These are phyloP conservation scores for Ceriops decandra DNA, from an alignment of 345 rosid genomes.

Conservation along the genomic window DNA sequence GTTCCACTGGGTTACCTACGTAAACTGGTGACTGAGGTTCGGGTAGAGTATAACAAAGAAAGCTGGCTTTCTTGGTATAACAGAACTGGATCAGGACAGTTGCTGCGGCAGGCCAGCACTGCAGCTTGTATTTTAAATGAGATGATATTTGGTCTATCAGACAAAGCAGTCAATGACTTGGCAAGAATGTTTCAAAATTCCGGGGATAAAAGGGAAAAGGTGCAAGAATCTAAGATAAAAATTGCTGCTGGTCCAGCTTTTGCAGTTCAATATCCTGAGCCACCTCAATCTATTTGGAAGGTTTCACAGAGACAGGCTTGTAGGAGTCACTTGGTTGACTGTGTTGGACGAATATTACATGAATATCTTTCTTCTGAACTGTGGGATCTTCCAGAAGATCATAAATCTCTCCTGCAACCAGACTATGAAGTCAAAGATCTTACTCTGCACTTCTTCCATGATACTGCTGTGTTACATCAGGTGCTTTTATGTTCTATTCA, in stretches of 20 bases:
- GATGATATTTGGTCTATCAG: constrained; percentile 79
- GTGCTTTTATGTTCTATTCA: constrained; percentile 26
- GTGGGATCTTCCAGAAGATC: constrained; percentile 80
- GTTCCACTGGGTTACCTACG: constrained; percentile 64
- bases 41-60: constrained; percentile 57
- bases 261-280: constrained; percentile 7
- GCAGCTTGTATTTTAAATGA: constrained; percentile 84
- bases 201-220: constrained; percentile 24
- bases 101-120: constrained; percentile 75
- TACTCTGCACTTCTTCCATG: constrained; percentile 54
- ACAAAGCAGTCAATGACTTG: constrained; percentile 49
- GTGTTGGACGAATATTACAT: constrained; percentile 77
- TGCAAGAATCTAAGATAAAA: constrained; percentile 21
- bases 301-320: constrained; percentile 40
- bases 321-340: constrained; percentile 56
- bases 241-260: constrained; percentile 15
- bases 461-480: constrained; percentile 79
- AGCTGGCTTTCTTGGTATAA: constrained; percentile 81
- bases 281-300: constrained; percentile 47
- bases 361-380: constrained; percentile 80
- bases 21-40: constrained; percentile 67
- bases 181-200: constrained; percentile 53
- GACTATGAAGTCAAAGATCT: constrained; percentile 47
- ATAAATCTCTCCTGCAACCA: constrained; percentile 29
- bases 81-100: constrained; percentile 70